Evolutionary conservation across 495 filamentous ascomycete species (phyloP).

Genomic region (Podospora bellae-mahoneyi): DNA sequence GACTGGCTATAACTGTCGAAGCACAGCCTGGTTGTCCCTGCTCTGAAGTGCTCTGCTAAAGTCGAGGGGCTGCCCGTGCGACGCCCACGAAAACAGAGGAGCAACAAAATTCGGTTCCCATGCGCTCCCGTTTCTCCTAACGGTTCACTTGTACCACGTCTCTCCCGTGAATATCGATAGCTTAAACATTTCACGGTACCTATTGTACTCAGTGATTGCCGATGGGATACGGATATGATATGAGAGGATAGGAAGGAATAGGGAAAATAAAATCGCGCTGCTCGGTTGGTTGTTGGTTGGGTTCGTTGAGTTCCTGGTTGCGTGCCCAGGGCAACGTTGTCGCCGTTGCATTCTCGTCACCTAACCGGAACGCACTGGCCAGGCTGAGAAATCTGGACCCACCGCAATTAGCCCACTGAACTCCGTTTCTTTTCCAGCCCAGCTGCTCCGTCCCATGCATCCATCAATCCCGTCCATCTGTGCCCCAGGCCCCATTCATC

Average conservation of each 20-base stretch:
- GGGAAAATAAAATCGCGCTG: not conserved
- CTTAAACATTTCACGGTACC: too few relatives aligned
- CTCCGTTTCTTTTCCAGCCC: conserved; percentile 1
- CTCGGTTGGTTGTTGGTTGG: not conserved
- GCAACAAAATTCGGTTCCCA: conserved; percentile 1
- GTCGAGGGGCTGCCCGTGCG: not conserved
- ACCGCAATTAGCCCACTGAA: not conserved
- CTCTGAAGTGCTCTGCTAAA: not conserved
- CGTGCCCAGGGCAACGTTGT: not conserved
- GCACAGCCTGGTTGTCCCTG: not conserved
- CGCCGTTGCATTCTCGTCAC: conserved; percentile 1
- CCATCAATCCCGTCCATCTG: not conserved
- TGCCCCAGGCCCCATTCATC: conserved; percentile 11
- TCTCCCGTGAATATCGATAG: not conserved
- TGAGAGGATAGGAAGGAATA: not conserved
- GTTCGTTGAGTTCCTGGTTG: not conserved
- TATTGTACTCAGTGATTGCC: too few relatives aligned
- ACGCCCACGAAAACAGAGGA: not conserved
- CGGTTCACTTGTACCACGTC: not conserved
- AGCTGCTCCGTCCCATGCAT: conserved; percentile 6
- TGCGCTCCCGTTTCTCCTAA: not conserved
- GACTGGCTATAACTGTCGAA: not conserved
- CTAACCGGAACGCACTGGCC: conserved; percentile 2
- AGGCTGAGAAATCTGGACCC: not conserved
- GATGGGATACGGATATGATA: too few relatives aligned